Percentiles rank a stretch among this genome's conserved stretches.
These are phyloP conservation scores for Geotrichum carabidarum DNA, from an alignment of 1,139 yeast genomes.

Conservation along the genomic window DNA sequence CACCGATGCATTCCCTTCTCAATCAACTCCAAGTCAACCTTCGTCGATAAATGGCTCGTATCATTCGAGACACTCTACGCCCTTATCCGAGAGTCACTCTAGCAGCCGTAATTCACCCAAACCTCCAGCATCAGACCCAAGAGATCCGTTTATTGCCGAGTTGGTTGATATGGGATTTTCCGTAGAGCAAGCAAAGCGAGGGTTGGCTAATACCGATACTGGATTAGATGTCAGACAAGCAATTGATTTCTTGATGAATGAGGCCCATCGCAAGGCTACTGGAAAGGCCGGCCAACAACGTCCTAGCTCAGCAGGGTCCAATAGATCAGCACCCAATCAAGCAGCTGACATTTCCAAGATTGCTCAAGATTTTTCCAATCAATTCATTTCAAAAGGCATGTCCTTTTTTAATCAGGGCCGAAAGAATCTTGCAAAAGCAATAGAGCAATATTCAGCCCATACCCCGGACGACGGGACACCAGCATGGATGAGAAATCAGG, in stretches of 20 bases:
- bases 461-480: slow-evolving; percentile 50
- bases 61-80: slow-evolving; percentile 9
- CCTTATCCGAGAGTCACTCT: background rate
- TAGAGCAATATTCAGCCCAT: slow-evolving; percentile 49
- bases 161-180: slow-evolving; percentile 77
- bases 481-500: slow-evolving; percentile 68
- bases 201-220: slow-evolving; percentile 48
- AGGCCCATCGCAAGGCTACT: slow-evolving; percentile 44
- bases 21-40: slow-evolving; percentile 12
- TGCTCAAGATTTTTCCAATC: slow-evolving; percentile 58
- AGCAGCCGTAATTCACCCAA: slow-evolving; percentile 4
- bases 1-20: slow-evolving; percentile 18
- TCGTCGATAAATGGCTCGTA: slow-evolving; percentile 8
- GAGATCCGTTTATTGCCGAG: slow-evolving; percentile 61
- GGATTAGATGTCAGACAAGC: slow-evolving; percentile 64
- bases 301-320: slow-evolving; percentile 11
- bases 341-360: slow-evolving; percentile 41
- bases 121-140: slow-evolving; percentile 25
- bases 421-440: slow-evolving; percentile 57
- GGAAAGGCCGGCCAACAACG: slow-evolving; percentile 18
- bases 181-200: slow-evolving; percentile 54
- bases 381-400: slow-evolving; percentile 60
- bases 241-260: slow-evolving; percentile 60
- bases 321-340: slow-evolving; percentile 7
- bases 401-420: slow-evolving; percentile 56